Evolutionary conservation across 2,329 filamentous ascomycete genomes (phyloP).

Genomic region (Myotisia sp.): DNA sequence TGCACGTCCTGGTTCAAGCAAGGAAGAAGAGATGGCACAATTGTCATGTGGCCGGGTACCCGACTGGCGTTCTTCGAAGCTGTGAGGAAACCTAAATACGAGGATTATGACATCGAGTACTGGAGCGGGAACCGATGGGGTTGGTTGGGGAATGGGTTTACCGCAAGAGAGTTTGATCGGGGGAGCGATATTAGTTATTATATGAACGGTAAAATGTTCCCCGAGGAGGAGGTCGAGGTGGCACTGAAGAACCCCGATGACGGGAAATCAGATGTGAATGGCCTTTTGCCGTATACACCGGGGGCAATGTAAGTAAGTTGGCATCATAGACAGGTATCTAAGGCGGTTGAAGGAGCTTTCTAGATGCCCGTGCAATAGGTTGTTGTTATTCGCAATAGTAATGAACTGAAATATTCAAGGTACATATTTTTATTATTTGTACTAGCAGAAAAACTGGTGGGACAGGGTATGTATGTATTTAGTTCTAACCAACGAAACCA

Average conservation of each 20-base stretch:
- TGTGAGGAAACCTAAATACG: slow-evolving; percentile 10
- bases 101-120: slow-evolving; percentile 13
- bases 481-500: no score
- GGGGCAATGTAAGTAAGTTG: background rate
- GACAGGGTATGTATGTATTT: no score
- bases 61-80: slow-evolving; percentile 13
- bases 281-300: slow-evolving; percentile 7
- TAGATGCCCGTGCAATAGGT: no score
- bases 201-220: slow-evolving; percentile 11
- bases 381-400: no score
- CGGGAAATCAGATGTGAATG: slow-evolving; percentile 1
- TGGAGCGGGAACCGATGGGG: slow-evolving; percentile 13
- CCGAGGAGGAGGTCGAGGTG: slow-evolving; percentile 1
- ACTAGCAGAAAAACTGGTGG: no score
- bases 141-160: slow-evolving; percentile 12
- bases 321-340: background rate
- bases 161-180: slow-evolving; percentile 9
- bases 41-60: slow-evolving; percentile 16
- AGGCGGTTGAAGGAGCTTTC: no score
- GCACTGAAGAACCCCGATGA: background rate
- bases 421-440: no score
- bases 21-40: slow-evolving; percentile 13
- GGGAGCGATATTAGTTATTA: slow-evolving; percentile 11
- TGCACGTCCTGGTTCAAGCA: slow-evolving; percentile 16
- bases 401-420: no score